A percentile compares a stretch with the other conserved stretches of the same genome.
Conservation (phyloP, 805 yeast species). For the Yamadazyma sp. region DNA sequence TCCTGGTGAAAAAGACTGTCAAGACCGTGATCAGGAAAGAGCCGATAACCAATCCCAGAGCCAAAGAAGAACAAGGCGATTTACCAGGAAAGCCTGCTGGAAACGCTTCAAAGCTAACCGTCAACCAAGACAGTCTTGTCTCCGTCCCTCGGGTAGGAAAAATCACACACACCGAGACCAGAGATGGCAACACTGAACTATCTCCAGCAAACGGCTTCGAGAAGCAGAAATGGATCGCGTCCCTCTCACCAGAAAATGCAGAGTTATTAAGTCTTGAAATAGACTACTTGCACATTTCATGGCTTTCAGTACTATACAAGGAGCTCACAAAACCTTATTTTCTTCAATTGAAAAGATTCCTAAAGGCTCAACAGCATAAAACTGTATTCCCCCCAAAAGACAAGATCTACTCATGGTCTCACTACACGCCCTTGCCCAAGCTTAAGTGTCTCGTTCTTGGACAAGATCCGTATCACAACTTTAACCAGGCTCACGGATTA, state of each 20-base stretch:
- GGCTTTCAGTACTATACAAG: slow-evolving; percentile 68
- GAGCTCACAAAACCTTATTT: slow-evolving; percentile 89
- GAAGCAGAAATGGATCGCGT: slow-evolving; percentile 50
- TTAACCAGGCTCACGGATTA: slow-evolving; percentile 92
- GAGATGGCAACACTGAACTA: too few relatives aligned
- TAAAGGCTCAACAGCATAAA: slow-evolving; percentile 44
- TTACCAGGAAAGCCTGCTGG: too few relatives aligned
- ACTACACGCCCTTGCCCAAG: slow-evolving; percentile 70
- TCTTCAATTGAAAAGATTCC: slow-evolving; percentile 64
- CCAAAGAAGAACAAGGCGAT: too few relatives aligned
- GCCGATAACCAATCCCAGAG: too few relatives aligned
- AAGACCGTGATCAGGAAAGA: background rate
- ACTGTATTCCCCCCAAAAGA: slow-evolving; percentile 75
- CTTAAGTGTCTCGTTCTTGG: slow-evolving; percentile 84
- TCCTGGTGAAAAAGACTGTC: slow-evolving; percentile 6
- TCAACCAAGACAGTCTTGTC: too few relatives aligned
- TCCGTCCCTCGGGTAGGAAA: too few relatives aligned
- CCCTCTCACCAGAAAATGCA: slow-evolving; percentile 48
- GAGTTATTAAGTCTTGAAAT: slow-evolving; percentile 66
- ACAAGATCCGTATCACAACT: slow-evolving; percentile 95
- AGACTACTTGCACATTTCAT: slow-evolving; percentile 64
- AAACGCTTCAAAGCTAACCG: too few relatives aligned
- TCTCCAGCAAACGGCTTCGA: too few relatives aligned
- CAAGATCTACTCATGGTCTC: slow-evolving; percentile 89
- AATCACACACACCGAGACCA: too few relatives aligned